Base-by-base conservation (phyloP, 371 early-diverging fungal species). In the Cladochytrium tenue region DNA sequence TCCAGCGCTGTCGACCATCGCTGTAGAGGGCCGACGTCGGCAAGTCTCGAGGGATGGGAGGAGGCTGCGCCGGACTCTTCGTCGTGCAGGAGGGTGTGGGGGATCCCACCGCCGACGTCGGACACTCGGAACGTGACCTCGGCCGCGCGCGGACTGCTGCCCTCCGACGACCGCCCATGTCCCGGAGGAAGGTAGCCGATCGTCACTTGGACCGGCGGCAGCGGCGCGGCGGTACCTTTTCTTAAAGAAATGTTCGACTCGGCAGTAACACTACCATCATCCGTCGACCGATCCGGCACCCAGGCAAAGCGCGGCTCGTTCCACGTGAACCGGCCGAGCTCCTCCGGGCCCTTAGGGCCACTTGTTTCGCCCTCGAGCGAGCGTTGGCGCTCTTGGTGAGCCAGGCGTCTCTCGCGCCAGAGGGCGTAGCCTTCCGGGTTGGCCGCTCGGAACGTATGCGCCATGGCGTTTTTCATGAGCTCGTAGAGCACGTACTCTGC, bases 401-500 rank as follows among this genome's bases (percentile, higher is more conserved):
- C n/a, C 43, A 43, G 43, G 13, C 43, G 7, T 43, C 43, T 7
- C 43, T 43, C 43, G 7, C 43, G 7, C 43, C 43, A 43, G 13
- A 7, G 43, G 43, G 43, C 43, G 20, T 43, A 43, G 13, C 13
- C 43, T 20, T 43, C 43, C 20, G 43, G 43, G 20, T 7, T 20
- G 43, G 43, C 43, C 7, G 7, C 20, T 20, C 20, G 7, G 43
- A 43, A 43, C 7, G 43, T 43, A 20, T 43, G 43, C 43, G 43
- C 43, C 66, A 91, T 88, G n/a, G 92, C 84, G 76, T 93, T 94
- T 66, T 88, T 89, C 56, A 94, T 69, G 56, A 94, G 72, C 74
- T 93, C 95, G 64, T 88, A 91, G 10, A 94, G 63, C 34, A 93
- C 89, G 69, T 92, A 92, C 66, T 93, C 92, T 36, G 93, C 79